Conservation (phyloP, 1,284 basidiomycete genomes). For the Pyrrhoderma noxium region DNA sequence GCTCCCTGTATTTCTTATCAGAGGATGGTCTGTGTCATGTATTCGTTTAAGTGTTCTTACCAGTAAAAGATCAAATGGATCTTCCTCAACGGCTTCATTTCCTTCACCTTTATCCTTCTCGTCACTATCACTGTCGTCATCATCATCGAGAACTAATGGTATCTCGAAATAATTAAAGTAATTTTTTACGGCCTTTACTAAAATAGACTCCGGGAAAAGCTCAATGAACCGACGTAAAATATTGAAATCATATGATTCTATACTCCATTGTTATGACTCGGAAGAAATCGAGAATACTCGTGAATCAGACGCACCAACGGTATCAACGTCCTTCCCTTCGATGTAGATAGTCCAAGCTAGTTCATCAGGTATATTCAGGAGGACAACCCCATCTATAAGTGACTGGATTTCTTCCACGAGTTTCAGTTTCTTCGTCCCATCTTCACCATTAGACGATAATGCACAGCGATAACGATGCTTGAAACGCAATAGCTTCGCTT, state of each 20-base stretch:
- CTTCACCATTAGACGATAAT: slow-evolving; percentile 39
- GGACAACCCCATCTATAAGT: slow-evolving; percentile 63
- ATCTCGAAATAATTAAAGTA: slow-evolving; percentile 64
- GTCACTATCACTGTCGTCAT: slow-evolving; percentile 35
- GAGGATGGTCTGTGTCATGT: too few species aligned
- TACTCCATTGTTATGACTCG: slow-evolving; percentile 6
- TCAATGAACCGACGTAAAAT: slow-evolving; percentile 58
- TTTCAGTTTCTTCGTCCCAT: slow-evolving; percentile 39
- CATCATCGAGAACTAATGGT: slow-evolving; percentile 34
- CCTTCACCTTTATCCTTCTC: slow-evolving; percentile 19
- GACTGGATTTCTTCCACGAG: slow-evolving; percentile 59
- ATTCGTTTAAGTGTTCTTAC: slow-evolving; percentile 29
- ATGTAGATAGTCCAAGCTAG: slow-evolving; percentile 75
- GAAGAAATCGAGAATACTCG: slow-evolving; percentile 1
- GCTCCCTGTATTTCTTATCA: slow-evolving; percentile 41
- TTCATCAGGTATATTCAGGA: slow-evolving; percentile 70
- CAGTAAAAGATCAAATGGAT: slow-evolving; percentile 45
- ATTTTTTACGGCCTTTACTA: slow-evolving; percentile 56
- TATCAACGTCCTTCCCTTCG: slow-evolving; percentile 69
- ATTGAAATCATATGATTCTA: slow-evolving; percentile 59
- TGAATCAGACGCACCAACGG: slow-evolving; percentile 45
- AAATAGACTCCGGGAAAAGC: slow-evolving; percentile 57
- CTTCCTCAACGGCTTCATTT: slow-evolving; percentile 31
- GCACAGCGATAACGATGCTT: slow-evolving; percentile 53
- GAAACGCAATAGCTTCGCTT: slow-evolving; percentile 62